A percentile compares a stretch with the other conserved stretches of the same genome.
phyloP scores from a whole-genome alignment of 768 basidiomycete species.

The Tricholomella constricta region DNA sequence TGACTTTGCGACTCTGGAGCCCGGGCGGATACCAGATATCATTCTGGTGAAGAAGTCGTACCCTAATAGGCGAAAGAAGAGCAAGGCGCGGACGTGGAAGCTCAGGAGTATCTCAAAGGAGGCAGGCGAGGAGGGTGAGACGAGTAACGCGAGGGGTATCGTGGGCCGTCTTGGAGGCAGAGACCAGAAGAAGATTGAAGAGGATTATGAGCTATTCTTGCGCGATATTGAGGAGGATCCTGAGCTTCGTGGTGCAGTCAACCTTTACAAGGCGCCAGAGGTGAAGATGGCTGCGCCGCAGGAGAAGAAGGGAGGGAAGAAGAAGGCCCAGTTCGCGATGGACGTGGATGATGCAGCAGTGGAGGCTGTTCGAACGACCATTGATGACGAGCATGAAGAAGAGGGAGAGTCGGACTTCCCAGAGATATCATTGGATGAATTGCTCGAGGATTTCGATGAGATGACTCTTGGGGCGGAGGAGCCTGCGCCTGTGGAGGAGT shows the following conservation, averaged over 20 bases:
- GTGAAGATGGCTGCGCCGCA: constrained; percentile 54
- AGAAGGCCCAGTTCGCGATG: constrained; percentile 60
- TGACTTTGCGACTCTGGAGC: constrained; percentile 69
- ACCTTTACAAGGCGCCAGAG: constrained; percentile 75
- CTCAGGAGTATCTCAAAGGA: constrained; percentile 92
- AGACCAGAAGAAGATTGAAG: constrained; percentile 90
- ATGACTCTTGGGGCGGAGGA: constrained; percentile 67
- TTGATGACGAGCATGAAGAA: constrained; percentile 38
- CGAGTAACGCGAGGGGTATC: constrained; percentile 76
- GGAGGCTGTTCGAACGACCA: constrained; percentile 20
- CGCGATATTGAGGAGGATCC: constrained; percentile 93
- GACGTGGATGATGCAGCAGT: constrained; percentile 58
- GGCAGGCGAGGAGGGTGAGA: constrained; percentile 84
- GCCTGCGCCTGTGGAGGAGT: constrained; percentile 3
- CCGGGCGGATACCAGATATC: constrained; percentile 81
- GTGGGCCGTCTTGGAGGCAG: constrained; percentile 88
- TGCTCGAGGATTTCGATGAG: constrained; percentile 91
- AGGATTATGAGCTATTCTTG: constrained; percentile 96
- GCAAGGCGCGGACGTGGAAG: constrained; percentile 80
- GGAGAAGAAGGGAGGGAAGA: constrained; percentile 36
- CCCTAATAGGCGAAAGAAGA: constrained; percentile 92
- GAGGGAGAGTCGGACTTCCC: constrained; percentile 89
- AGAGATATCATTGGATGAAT: constrained; percentile 78
- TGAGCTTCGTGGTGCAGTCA: constrained; percentile 84
- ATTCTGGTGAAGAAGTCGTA: constrained; percentile 95